phyloP scores from a whole-genome alignment of 106 monocot genomes.

The Dioscorea zingiberensis region DNA sequence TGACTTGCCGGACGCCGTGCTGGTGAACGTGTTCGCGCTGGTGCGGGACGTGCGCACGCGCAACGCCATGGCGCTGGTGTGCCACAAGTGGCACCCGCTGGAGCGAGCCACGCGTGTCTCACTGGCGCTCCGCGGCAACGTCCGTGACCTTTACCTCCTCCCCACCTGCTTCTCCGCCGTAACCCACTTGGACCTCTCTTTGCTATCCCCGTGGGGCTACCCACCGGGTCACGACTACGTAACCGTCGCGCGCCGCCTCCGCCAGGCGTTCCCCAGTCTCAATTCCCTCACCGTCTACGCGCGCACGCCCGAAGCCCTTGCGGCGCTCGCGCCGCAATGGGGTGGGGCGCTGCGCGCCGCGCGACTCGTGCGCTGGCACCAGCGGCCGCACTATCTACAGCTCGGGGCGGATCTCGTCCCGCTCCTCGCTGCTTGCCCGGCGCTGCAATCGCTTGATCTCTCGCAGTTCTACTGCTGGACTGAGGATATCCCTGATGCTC shows the following conservation, averaged over 20 bases:
- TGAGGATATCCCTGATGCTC: slow-evolving; percentile 67
- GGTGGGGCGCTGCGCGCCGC: slow-evolving; percentile 26
- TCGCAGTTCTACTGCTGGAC: slow-evolving; percentile 92
- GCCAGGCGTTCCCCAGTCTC: slow-evolving; percentile 52
- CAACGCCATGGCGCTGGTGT: slow-evolving; percentile 58
- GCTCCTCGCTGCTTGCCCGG: slow-evolving; percentile 36
- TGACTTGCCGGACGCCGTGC: slow-evolving; percentile 78
- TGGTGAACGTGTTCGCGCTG: slow-evolving; percentile 37
- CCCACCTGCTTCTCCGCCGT: slow-evolving; percentile 66
- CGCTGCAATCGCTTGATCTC: slow-evolving; percentile 53
- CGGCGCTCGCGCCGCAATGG: slow-evolving; percentile 37
- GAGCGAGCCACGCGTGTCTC: slow-evolving; percentile 69
- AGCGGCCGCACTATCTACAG: slow-evolving; percentile 20
- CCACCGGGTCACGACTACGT: slow-evolving; percentile 8
- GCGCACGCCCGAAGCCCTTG: slow-evolving; percentile 40
- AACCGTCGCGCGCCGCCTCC: slow-evolving; percentile 36
- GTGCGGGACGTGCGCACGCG: slow-evolving; percentile 47
- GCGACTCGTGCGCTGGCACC: slow-evolving; percentile 85
- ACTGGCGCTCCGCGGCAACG: slow-evolving; percentile 81
- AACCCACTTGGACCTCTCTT: slow-evolving; percentile 69
- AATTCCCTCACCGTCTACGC: slow-evolving; percentile 55
- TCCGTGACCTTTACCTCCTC: slow-evolving; percentile 51
- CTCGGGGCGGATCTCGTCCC: slow-evolving; percentile 52
- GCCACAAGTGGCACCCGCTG: slow-evolving; percentile 35
- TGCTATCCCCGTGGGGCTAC: slow-evolving; percentile 90